Evolutionary conservation across 2,329 filamentous ascomycete species (phyloP).

Genomic region (Myriangium duriaei): DNA sequence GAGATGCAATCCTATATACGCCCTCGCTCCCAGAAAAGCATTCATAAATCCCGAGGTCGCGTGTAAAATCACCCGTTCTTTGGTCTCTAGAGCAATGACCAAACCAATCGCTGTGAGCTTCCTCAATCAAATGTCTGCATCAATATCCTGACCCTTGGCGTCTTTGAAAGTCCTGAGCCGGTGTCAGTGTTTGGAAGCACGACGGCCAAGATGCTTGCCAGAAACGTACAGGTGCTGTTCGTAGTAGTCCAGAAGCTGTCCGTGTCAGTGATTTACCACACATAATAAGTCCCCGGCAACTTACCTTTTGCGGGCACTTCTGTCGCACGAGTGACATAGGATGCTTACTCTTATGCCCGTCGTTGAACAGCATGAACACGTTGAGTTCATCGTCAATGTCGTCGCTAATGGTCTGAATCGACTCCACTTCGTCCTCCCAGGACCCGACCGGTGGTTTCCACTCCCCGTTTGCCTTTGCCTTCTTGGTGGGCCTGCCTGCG

Average conservation of each 20-base stretch:
- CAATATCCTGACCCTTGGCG: too few relatives aligned
- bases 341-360: slow-evolving; percentile 62
- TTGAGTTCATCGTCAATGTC: slow-evolving; percentile 41
- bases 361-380: slow-evolving; percentile 63
- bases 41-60: too few relatives aligned
- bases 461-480: slow-evolving; percentile 19
- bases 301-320: slow-evolving; percentile 66
- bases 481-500: slow-evolving; percentile 5
- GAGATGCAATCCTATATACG: too few relatives aligned
- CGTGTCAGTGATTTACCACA: background rate
- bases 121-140: too few relatives aligned
- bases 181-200: slow-evolving; percentile 1
- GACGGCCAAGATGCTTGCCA: slow-evolving; percentile 1
- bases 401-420: slow-evolving; percentile 62
- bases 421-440: slow-evolving; percentile 63
- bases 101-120: too few relatives aligned
- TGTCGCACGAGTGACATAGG: slow-evolving; percentile 55
- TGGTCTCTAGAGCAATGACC: too few relatives aligned
- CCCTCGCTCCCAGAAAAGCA: too few relatives aligned
- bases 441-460: slow-evolving; percentile 51
- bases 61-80: too few relatives aligned
- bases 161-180: slow-evolving; percentile 9
- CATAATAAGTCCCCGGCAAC: slow-evolving; percentile 10
- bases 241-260: slow-evolving; percentile 24
- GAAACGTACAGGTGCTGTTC: slow-evolving; percentile 27